These are phyloP conservation scores for Xanthoconium separans DNA, from an alignment of 1,284 basidiomycete species.

Conservation along the genomic window DNA sequence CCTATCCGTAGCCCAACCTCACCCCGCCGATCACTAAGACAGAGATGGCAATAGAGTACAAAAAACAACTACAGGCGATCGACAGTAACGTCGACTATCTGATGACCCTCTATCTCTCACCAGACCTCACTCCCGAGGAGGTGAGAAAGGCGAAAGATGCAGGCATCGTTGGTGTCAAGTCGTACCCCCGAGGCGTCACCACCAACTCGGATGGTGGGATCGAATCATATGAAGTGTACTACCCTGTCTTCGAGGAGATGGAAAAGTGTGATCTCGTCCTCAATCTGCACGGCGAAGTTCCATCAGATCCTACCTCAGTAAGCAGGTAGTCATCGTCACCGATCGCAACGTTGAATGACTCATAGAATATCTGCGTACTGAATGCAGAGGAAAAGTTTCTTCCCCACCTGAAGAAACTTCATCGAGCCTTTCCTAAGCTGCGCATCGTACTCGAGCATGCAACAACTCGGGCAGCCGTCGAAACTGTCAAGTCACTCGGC, in stretches of 20 bases:
- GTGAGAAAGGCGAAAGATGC: constrained; percentile 84
- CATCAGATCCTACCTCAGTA: constrained; percentile 81
- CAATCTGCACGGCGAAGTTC: constrained; percentile 97
- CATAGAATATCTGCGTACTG: constrained; percentile 86
- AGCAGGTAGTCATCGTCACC: constrained; percentile 27
- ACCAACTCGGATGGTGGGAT: constrained; percentile 98
- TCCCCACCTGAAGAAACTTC: constrained; percentile 83
- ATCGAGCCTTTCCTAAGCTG: constrained; percentile 85
- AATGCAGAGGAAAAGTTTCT: constrained; percentile 95
- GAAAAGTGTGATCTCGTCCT: constrained; percentile 91
- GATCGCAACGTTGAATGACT: constrained; percentile 4
- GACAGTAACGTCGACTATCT: constrained; percentile 84
- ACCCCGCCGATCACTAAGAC: constrained; percentile 90
- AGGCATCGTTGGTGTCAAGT: constrained; percentile 96
- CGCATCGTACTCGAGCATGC: constrained; percentile 99
- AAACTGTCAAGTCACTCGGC: constrained; percentile 83
- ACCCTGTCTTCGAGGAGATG: constrained; percentile 95
- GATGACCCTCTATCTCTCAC: constrained; percentile 95
- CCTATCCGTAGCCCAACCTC: constrained; percentile 78
- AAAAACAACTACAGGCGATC: constrained; percentile 69
- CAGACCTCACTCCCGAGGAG: constrained; percentile 88
- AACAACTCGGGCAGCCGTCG: constrained; percentile 95
- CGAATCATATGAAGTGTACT: constrained; percentile 94
- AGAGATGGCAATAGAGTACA: constrained; percentile 82
- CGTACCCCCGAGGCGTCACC: constrained; percentile 96